Percentiles rank a stretch among this genome's conserved stretches.
Evolutionary conservation across 2,329 filamentous ascomycete genomes (phyloP).

Genomic region (Rutstroemia sp.): DNA sequence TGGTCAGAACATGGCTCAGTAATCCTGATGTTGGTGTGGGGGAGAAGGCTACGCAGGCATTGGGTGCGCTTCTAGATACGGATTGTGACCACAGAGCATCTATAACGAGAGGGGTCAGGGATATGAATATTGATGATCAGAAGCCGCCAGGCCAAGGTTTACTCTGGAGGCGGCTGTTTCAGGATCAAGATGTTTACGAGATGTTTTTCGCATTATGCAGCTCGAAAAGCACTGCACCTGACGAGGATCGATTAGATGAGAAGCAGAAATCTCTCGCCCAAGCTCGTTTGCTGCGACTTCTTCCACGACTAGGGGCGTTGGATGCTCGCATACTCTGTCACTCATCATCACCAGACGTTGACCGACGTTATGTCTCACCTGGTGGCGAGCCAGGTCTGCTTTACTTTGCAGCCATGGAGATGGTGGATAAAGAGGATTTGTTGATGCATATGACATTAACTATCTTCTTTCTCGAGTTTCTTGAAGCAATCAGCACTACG

Average conservation of each 20-base stretch:
- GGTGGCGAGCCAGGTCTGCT: conserved; percentile 21
- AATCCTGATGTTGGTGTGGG: conserved; percentile 48
- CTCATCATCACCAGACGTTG: conserved; percentile 24
- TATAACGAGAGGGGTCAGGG: conserved; percentile 27
- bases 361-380: conserved; percentile 17
- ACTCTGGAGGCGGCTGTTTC: conserved; percentile 47
- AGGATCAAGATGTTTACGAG: conserved; percentile 37
- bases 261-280: conserved; percentile 30
- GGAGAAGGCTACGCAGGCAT: conserved; percentile 41
- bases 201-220: conserved; percentile 37
- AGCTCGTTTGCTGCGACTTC: conserved; percentile 26
- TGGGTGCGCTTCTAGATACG: conserved; percentile 47
- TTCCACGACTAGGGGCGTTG: conserved; percentile 26
- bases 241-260: conserved; percentile 21
- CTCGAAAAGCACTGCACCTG: conserved; percentile 16
- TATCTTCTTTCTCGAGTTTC: conserved; percentile 28
- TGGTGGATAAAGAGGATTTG: conserved; percentile 29
- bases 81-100: conserved; percentile 39
- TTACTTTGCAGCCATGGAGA: conserved; percentile 27
- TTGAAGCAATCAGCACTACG: conserved; percentile 25
- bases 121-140: conserved; percentile 31
- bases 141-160: conserved; percentile 41
- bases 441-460: conserved; percentile 30
- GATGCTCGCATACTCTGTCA: conserved; percentile 24
- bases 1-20: conserved; percentile 46